Evolutionary conservation across 2,329 filamentous ascomycete genomes (phyloP).

Genomic region (Alternaria sp.): DNA sequence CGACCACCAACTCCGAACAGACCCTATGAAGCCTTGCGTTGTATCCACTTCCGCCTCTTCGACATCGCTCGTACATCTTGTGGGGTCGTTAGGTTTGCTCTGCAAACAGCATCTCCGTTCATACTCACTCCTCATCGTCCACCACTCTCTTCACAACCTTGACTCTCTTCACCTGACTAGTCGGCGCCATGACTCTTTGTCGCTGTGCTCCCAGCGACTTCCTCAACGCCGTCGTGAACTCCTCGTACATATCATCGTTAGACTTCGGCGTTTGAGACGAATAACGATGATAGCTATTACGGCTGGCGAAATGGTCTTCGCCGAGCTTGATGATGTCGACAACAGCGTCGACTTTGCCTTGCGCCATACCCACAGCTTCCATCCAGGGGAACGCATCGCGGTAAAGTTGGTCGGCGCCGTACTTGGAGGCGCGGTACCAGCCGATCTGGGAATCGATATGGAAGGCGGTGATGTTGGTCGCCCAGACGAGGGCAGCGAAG

Average conservation of each 20-base stretch:
- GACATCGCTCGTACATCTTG: neutral
- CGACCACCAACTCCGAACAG: neutral
- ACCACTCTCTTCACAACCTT: neutral
- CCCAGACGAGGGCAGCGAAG: conserved; percentile 37
- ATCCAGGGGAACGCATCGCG: conserved; percentile 48
- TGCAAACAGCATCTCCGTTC: neutral
- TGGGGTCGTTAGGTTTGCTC: neutral
- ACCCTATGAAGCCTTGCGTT: neutral
- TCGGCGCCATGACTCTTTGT: conserved; percentile 19
- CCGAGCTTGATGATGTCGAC: conserved; percentile 26
- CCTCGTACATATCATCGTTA: conserved; percentile 2
- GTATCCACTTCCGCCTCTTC: neutral
- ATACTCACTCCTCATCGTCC: conserved; percentile 4
- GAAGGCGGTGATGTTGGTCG: conserved; percentile 38
- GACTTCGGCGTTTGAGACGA: neutral
- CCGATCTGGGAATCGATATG: conserved; percentile 24
- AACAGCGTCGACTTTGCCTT: conserved; percentile 37
- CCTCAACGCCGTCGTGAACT: conserved; percentile 27
- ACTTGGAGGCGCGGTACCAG: conserved; percentile 2
- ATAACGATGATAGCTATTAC: too few relatives aligned
- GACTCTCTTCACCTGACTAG: conserved; percentile 3
- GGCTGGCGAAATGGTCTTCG: too few relatives aligned
- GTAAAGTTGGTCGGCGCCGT: conserved; percentile 39
- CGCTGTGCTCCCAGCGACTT: conserved; percentile 26
- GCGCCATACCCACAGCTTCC: conserved; percentile 38